Conservation (phyloP, 352 stramenopile species). For the Globisporangium mamillatum region DNA sequence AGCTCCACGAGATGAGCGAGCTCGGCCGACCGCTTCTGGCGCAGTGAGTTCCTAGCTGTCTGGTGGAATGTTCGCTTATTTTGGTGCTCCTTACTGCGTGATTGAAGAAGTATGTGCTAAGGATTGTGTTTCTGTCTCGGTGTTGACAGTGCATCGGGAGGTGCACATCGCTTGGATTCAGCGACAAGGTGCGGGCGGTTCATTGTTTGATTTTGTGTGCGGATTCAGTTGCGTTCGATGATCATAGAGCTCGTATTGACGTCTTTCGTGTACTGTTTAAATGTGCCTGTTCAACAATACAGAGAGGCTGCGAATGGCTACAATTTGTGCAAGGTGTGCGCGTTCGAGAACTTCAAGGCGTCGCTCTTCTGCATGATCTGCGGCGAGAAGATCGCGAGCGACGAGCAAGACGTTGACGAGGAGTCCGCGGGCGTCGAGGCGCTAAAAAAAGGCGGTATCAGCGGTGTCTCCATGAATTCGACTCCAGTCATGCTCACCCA, state of each 20-base stretch:
- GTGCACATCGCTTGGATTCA: slow-evolving; percentile 48
- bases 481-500: slow-evolving; percentile 12
- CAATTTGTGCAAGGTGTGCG: slow-evolving; percentile 38
- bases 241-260: neutral
- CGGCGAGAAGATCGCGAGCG: slow-evolving; percentile 29
- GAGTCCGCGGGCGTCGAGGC: slow-evolving; percentile 5
- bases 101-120: neutral
- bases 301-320: slow-evolving; percentile 52
- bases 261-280: neutral
- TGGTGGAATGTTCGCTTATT: neutral
- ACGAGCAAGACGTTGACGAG: neutral
- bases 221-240: neutral
- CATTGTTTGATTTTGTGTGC: neutral
- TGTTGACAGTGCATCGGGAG: slow-evolving; percentile 20
- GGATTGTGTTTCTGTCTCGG: slow-evolving; percentile 10
- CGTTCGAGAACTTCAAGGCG: slow-evolving; percentile 64
- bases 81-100: no score
- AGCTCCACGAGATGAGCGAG: slow-evolving; percentile 43
- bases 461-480: slow-evolving; percentile 9
- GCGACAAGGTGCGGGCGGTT: slow-evolving; percentile 25
- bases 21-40: slow-evolving; percentile 49
- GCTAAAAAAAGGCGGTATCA: neutral
- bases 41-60: slow-evolving; percentile 31
- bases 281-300: neutral
- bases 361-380: slow-evolving; percentile 46